Base-by-base conservation (phyloP, 1,284 basidiomycete species). In the Exsudoporus floridanus region DNA sequence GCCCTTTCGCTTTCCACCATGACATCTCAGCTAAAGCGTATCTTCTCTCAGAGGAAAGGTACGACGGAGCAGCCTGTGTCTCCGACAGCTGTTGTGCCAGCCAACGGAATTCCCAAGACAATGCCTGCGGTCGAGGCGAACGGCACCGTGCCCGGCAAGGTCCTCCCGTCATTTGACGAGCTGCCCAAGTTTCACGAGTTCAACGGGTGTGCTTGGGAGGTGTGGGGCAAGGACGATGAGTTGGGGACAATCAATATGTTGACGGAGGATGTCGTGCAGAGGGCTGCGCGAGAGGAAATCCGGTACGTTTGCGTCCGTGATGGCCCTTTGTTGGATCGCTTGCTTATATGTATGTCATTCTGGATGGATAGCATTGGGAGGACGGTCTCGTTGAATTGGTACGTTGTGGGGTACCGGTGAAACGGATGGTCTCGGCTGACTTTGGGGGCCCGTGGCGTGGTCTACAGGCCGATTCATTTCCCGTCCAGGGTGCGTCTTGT, bases 231-330 rank as follows among this genome's bases (percentile, higher is more conserved):
- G 36, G 79, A 83, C 19, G 88, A 90, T 58, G 74, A 88, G 61
- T 73, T 90, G 12, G 87, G 87, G 6, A 89, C 86, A 2, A 72
- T 89, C 46, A 89, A 89, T 65, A 56, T 89, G 38, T 70, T 90
- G 48, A 88, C 87, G 3, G 78, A 82, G 18, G 77, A 80, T 8
- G 76, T 87, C 8, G 83, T 89, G 14, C 74, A 78, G 60, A 73
- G 73, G 39, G 79, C 82, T 13, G 81, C 84, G n/a, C 66, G 72
- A 46, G 82, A 84, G 57, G 84, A 88, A 63, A 81, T 90, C 39
- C 75, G 74, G 83, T 85, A 59, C 41, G 75, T 73, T n/a, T 53
- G 6, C 8, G 16, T 46, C 7, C 37, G 25, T 33, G 36, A 42
- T 23, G 14, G 4, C 4, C 18, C n/a, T 25, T 30, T 23, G 16